phyloP scores from a whole-genome alignment of 805 yeast genomes.

The Grigorovia yakushimaensis region DNA sequence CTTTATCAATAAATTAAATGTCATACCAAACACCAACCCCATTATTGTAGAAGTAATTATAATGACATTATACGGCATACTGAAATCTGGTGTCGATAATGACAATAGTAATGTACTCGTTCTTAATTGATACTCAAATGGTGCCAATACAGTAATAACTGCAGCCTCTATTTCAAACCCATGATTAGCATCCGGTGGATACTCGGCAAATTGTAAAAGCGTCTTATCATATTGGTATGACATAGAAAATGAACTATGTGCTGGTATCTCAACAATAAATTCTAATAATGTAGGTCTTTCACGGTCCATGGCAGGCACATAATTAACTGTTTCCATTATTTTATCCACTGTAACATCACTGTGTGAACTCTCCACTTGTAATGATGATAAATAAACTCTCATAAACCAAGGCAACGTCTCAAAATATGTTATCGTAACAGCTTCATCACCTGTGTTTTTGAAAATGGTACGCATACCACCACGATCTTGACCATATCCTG shows the following conservation, averaged over 20 bases:
- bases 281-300: constrained; percentile 77
- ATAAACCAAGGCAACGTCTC: constrained; percentile 92
- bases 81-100: constrained; percentile 93
- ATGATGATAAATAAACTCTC: constrained; percentile 68
- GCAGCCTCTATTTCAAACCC: constrained; percentile 95
- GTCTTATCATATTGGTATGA: constrained; percentile 83
- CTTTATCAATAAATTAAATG: constrained; percentile 70
- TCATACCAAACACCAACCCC: constrained; percentile 83
- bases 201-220: constrained; percentile 72
- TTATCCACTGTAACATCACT: constrained; percentile 18
- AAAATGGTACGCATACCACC: constrained; percentile 82
- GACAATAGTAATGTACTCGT: constrained; percentile 81
- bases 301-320: constrained; percentile 73
- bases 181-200: constrained; percentile 99
- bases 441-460: constrained; percentile 48
- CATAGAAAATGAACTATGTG: constrained; percentile 47
- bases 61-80: constrained; percentile 97
- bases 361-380: constrained; percentile 31
- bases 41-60: constrained; percentile 87
- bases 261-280: constrained; percentile 53
- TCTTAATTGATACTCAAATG: constrained; percentile 43
- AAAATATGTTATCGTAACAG: constrained; percentile 49
- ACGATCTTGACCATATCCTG: constrained; percentile 84
- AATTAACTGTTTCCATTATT: constrained; percentile 44
- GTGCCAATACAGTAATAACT: constrained; percentile 48